Conservation (phyloP, 495 filamentous ascomycete genomes). For the Cetradonia linearis region DNA sequence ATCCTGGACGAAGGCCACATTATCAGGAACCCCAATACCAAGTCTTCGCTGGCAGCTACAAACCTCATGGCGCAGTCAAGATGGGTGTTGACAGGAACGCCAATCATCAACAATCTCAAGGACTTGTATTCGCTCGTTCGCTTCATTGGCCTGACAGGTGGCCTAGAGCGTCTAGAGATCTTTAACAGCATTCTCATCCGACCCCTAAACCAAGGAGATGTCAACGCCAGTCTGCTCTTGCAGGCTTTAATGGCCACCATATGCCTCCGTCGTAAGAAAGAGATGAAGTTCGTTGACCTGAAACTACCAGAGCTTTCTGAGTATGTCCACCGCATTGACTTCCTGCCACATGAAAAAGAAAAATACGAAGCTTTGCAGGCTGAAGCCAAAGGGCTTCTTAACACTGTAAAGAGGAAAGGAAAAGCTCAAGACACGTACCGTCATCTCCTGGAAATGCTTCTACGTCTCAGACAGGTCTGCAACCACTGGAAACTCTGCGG, state of each 20-base stretch:
- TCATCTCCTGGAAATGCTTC: constrained; percentile 67
- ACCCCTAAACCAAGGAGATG: constrained; percentile 51
- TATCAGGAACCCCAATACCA: constrained; percentile 69
- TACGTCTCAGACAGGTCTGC: constrained; percentile 78
- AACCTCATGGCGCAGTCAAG: constrained; percentile 57
- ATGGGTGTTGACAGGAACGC: constrained; percentile 78
- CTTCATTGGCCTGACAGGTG: constrained; percentile 69
- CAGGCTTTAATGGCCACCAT: constrained; percentile 74
- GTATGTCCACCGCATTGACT: constrained; percentile 68
- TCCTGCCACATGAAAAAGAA: constrained; percentile 61
- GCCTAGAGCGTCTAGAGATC: constrained; percentile 60
- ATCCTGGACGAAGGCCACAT: constrained; percentile 84
- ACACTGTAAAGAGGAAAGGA: constrained; percentile 34
- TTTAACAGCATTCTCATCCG: constrained; percentile 69
- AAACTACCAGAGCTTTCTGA: constrained; percentile 69
- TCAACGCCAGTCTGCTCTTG: constrained; percentile 51
- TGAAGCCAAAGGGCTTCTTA: constrained; percentile 65
- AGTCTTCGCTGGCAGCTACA: constrained; percentile 57
- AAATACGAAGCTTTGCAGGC: constrained; percentile 72
- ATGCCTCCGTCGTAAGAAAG: constrained; percentile 74
- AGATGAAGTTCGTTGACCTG: constrained; percentile 82
- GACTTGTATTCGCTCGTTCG: constrained; percentile 75
- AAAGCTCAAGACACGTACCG: constrained; percentile 45
- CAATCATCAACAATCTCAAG: constrained; percentile 67
- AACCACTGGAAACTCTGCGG: constrained; percentile 77